These are phyloP conservation scores for Pezicula carpinea DNA, from an alignment of 2,329 filamentous ascomycete genomes.

Conservation along the genomic window DNA sequence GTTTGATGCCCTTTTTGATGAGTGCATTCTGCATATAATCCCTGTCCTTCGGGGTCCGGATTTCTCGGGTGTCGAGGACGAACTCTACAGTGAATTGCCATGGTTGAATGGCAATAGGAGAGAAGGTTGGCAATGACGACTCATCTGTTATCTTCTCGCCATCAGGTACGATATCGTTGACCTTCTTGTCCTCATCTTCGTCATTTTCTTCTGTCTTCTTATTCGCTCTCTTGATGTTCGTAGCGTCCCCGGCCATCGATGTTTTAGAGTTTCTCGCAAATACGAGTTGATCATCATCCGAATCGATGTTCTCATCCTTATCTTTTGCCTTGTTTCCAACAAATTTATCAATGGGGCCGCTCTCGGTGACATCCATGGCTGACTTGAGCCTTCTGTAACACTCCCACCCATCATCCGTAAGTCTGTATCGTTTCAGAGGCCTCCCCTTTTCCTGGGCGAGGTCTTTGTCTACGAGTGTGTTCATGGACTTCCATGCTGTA, in stretches of 20 bases:
- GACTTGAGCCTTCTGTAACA: slow-evolving; percentile 62
- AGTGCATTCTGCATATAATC: slow-evolving; percentile 75
- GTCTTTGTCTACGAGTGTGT: slow-evolving; percentile 68
- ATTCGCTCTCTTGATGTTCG: too few relatives aligned
- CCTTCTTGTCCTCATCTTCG: background rate
- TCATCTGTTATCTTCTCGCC: slow-evolving; percentile 16
- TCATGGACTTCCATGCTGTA: slow-evolving; percentile 82
- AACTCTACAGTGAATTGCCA: slow-evolving; percentile 68
- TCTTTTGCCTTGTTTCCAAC: background rate
- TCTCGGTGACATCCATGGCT: slow-evolving; percentile 20
- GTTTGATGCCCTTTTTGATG: slow-evolving; percentile 57
- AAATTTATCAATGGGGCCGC: slow-evolving; percentile 14
- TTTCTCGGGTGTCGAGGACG: slow-evolving; percentile 70
- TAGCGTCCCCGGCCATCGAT: too few relatives aligned
- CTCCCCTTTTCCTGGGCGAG: slow-evolving; percentile 67
- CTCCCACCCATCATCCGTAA: slow-evolving; percentile 77
- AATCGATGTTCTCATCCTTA: background rate
- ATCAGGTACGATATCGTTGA: slow-evolving; percentile 17
- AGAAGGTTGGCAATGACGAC: slow-evolving; percentile 34
- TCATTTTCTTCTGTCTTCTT: too few relatives aligned
- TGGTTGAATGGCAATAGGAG: slow-evolving; percentile 57
- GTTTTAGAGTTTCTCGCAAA: background rate
- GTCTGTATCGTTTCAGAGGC: slow-evolving; percentile 60
- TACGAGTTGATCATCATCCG: background rate
- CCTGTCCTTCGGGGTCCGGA: slow-evolving; percentile 66